Base-by-base conservation (phyloP, 345 rosid species). In the Camelina laxa region DNA sequence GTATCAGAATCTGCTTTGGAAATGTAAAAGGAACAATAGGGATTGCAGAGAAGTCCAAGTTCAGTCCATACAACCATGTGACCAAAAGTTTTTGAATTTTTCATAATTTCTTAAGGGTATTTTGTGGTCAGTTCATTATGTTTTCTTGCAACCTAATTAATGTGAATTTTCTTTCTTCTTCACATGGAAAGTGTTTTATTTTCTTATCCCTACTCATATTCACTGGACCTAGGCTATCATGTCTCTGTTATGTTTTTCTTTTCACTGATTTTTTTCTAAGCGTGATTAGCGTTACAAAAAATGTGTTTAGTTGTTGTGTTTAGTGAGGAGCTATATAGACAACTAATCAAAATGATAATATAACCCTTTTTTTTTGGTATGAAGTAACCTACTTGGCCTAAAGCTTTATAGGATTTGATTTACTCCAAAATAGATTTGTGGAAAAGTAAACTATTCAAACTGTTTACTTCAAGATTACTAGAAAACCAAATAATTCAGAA, bases 21-120 rank as follows among this genome's bases (percentile, higher is more conserved):
- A 78, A 72, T 70, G 77, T 67, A 72, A 72, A 67, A 66, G 15
- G 63, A 82, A 69, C 72, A 15, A 67, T 17, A 57, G 20, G 20
- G 67, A 75, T 58, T 39, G 7, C 54, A 60, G 74, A 65, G 7
- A 39, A 58, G 80, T 80, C 91, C 82, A 83, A 67, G 72, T 87
- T 85, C 84, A 72, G 53, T 58, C 80, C 80, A 76, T 69, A 73
- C 72, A 57, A 39, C 77, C 86, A 79, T 85, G 85, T 81, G 83
- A 72, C 70, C 55, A 41, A 53, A 39, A 63, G 53, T 70, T 78
- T 51, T 50, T 65, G 11, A 65, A 8, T 1, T 72, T 73, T 75
- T 65, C 55, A 53, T 68, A 38, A 4, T 68, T 79, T 79, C 27
- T 47, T 24, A 30, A 22, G 11, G 10, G 48, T 14, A n/a, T n/a